Conservation (phyloP, 257 asterid species). For the Paraleonurus japonicus region DNA sequence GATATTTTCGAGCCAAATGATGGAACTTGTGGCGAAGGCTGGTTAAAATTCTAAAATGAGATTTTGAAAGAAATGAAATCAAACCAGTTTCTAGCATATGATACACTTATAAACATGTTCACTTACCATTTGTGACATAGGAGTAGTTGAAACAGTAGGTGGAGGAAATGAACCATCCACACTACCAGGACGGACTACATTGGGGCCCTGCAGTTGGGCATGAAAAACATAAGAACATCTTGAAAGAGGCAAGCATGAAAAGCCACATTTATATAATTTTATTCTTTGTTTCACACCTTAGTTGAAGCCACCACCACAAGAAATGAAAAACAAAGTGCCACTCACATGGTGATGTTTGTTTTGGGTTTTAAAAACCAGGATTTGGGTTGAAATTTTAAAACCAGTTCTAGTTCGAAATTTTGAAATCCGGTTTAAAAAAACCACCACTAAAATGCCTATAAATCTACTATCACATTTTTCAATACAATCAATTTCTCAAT, state of each 20-base stretch:
- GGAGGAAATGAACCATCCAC: constrained; percentile 43
- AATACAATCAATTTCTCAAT: too few species aligned
- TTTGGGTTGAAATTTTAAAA: too few species aligned
- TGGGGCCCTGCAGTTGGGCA: constrained; percentile 40
- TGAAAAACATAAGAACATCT: constrained; percentile 9
- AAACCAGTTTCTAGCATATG: not conserved
- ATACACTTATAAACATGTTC: not conserved
- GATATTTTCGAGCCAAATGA: constrained; percentile 44
- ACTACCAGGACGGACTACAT: constrained; percentile 41
- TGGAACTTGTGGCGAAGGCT: constrained; percentile 40
- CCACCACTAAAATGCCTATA: too few species aligned
- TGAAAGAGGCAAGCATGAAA: not conserved
- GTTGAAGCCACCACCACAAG: not conserved
- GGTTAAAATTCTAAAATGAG: constrained; percentile 36
- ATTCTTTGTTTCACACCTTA: not conserved
- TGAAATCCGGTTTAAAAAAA: too few species aligned
- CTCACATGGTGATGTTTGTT: not conserved
- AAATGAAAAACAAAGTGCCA: not conserved
- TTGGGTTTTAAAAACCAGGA: too few species aligned
- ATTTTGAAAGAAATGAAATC: not conserved
- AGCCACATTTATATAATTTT: not conserved
- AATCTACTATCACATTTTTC: too few species aligned
- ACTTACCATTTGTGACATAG: constrained; percentile 43
- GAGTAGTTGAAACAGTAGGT: constrained; percentile 46
- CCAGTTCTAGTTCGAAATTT: too few species aligned